phyloP scores from a whole-genome alignment of 2,329 filamentous ascomycete genomes.

The Fusarium udum region DNA sequence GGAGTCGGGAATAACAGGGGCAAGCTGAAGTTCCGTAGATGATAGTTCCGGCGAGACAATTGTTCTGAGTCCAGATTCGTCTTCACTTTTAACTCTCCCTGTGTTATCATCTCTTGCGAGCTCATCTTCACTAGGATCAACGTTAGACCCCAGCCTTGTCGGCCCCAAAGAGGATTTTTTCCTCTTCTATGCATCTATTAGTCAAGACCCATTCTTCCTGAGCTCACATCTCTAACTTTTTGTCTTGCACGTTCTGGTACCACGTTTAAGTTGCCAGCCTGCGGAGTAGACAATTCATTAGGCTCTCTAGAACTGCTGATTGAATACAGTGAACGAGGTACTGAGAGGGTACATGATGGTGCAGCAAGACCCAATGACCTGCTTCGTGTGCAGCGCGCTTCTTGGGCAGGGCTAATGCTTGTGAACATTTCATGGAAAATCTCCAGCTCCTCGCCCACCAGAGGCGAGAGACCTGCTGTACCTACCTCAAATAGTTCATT shows the following conservation, averaged over 20 bases:
- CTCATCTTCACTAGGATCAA: neutral
- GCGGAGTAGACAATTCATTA: neutral
- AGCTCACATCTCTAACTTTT: neutral
- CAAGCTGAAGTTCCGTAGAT: fast-evolving
- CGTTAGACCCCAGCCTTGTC: fast-evolving
- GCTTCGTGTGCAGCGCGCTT: neutral
- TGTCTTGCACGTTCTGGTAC: neutral
- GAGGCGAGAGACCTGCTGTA: fast-evolving
- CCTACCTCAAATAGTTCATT: neutral
- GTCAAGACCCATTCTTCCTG: fast-evolving
- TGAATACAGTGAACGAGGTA: neutral
- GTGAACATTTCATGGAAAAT: fast-evolving
- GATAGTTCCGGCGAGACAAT: fast-evolving
- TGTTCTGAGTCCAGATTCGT: neutral
- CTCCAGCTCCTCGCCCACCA: neutral
- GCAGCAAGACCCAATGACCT: neutral
- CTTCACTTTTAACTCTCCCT: fast-evolving
- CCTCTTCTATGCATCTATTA: fast-evolving
- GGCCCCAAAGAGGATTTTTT: fast-evolving
- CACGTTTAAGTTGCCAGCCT: fast-evolving
- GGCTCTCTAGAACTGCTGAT: neutral
- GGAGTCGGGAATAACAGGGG: fast-evolving
- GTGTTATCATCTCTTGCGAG: fast-evolving
- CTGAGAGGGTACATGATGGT: fast-evolving
- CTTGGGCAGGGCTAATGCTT: fast-evolving